phyloP scores from a whole-genome alignment of 495 filamentous ascomycete genomes.

The Xylona heveae region DNA sequence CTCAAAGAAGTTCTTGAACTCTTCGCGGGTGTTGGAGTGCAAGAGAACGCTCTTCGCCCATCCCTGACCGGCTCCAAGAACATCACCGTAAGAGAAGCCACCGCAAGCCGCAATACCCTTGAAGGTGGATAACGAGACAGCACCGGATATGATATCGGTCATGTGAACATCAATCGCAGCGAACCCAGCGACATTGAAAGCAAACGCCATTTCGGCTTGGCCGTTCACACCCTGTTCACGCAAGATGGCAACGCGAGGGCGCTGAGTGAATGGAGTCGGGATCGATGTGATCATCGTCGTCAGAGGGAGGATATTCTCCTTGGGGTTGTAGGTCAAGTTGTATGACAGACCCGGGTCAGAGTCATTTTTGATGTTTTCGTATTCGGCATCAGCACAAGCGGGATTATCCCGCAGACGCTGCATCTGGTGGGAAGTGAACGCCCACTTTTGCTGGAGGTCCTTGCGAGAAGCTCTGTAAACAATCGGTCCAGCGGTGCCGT shows the following conservation, averaged over 20 bases:
- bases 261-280: conserved; percentile 40
- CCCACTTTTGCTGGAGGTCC: conserved; percentile 74
- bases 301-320: conserved; percentile 52
- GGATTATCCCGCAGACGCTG: conserved; percentile 82
- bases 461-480: conserved; percentile 47
- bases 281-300: conserved; percentile 38
- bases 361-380: conserved; percentile 51
- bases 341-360: conserved; percentile 68
- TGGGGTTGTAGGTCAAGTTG: conserved; percentile 62
- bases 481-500: conserved; percentile 37
- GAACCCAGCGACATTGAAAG: conserved; percentile 83
- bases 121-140: conserved; percentile 56
- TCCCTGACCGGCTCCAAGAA: conserved; percentile 81
- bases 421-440: conserved; percentile 73
- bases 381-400: conserved; percentile 70
- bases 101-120: conserved; percentile 83
- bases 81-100: conserved; percentile 90
- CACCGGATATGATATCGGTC: conserved; percentile 70
- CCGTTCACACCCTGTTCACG: conserved; percentile 92
- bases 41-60: conserved; percentile 92
- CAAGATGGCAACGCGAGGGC: conserved; percentile 79
- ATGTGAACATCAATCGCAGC: conserved; percentile 88
- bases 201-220: conserved; percentile 91
- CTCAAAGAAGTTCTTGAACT: conserved; percentile 74
- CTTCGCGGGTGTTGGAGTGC: conserved; percentile 49